phyloP scores from a whole-genome alignment of 2,329 filamentous ascomycete genomes.

The Calonectria pauciramosa region DNA sequence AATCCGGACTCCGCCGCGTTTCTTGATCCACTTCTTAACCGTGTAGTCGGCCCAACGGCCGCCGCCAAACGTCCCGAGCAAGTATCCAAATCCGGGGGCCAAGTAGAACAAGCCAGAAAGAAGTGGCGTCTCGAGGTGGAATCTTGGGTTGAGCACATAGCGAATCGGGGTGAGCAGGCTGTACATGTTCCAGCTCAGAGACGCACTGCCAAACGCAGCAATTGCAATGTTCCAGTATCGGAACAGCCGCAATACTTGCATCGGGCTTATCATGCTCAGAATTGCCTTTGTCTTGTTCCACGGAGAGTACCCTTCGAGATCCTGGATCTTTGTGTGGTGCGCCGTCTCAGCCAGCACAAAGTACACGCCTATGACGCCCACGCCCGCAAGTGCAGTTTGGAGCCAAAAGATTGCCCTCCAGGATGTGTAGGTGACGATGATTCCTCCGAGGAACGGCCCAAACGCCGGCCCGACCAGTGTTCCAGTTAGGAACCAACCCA shows the following conservation, averaged over 20 bases:
- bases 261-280: constrained; percentile 75
- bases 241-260: constrained; percentile 74
- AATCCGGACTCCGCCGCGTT: constrained; percentile 69
- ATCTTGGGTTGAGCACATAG: constrained; percentile 81
- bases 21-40: constrained; percentile 74
- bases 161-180: constrained; percentile 73
- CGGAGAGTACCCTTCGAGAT: constrained; percentile 68
- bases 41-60: constrained; percentile 78
- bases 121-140: constrained; percentile 75
- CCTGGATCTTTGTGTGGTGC: constrained; percentile 72
- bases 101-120: constrained; percentile 81
- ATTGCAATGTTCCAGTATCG: constrained; percentile 78
- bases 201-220: constrained; percentile 68
- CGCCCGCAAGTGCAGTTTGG: constrained; percentile 76
- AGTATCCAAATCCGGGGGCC: constrained; percentile 78
- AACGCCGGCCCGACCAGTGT: constrained; percentile 80
- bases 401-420: constrained; percentile 87
- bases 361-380: constrained; percentile 70
- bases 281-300: constrained; percentile 67
- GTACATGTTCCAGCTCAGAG: constrained; percentile 81
- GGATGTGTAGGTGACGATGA: constrained; percentile 80
- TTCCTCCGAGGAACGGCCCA: constrained; percentile 79
- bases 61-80: constrained; percentile 78
- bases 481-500: constrained; percentile 80
- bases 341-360: constrained; percentile 82